These are phyloP conservation scores for Lantana camara DNA, from an alignment of 257 asterid genomes.

Conservation along the genomic window DNA sequence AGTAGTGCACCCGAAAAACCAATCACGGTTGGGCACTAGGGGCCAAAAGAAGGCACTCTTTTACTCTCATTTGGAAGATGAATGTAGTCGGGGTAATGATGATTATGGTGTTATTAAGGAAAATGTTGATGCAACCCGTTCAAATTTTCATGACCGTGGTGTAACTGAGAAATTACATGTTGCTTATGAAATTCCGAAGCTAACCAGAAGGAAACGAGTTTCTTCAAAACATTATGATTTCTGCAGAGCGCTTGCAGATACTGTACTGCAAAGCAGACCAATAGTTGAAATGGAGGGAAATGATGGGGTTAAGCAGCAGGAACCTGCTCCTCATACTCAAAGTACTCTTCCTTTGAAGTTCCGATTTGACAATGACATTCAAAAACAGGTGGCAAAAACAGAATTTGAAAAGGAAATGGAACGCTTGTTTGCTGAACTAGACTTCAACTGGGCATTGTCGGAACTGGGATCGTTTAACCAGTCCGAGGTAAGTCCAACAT, in stretches of 20 bases:
- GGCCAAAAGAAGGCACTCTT: slow-evolving; percentile 12
- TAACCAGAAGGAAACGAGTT: neutral
- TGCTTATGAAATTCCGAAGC: slow-evolving; percentile 8
- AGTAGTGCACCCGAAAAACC: slow-evolving; percentile 16
- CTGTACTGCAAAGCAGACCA: slow-evolving; percentile 27
- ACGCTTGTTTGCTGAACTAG: slow-evolving; percentile 35
- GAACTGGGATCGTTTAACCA: slow-evolving; percentile 10
- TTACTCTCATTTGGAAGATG: slow-evolving; percentile 6
- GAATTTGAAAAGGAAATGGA: slow-evolving; percentile 40
- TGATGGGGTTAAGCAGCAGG: slow-evolving; percentile 25
- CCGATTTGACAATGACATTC: slow-evolving; percentile 48
- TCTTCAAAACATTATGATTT: slow-evolving; percentile 17
- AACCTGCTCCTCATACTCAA: slow-evolving; percentile 4
- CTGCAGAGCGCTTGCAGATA: slow-evolving; percentile 33
- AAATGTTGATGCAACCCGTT: neutral
- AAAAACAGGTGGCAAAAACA: slow-evolving; percentile 36
- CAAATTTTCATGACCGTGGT: neutral
- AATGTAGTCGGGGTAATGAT: neutral
- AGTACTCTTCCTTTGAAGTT: slow-evolving; percentile 41
- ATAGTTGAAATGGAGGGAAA: slow-evolving; percentile 7
- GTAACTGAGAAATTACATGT: neutral
- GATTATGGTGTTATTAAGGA: neutral
- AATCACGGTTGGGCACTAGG: slow-evolving; percentile 11
- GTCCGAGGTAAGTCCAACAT: slow-evolving; percentile 31
- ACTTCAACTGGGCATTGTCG: neutral